Base-by-base conservation (phyloP, 1,284 basidiomycete species). In the Puccinia horiana region DNA sequence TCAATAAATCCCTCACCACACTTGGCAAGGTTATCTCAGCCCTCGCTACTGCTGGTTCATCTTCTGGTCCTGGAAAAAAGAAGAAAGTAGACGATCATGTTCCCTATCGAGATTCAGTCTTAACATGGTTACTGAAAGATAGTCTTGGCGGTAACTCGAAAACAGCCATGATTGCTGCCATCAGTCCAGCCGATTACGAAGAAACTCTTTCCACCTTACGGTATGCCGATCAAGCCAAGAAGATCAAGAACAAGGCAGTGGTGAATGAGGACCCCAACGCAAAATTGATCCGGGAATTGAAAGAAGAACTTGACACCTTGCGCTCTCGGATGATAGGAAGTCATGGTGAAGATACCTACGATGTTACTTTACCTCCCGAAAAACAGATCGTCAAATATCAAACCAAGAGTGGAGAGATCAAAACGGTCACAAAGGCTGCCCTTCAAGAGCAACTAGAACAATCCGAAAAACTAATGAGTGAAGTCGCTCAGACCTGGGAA, bases 231-330 rank as follows among this genome's bases (percentile, higher is more conserved):
- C 86, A 90, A 86, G 96, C 96, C 37, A 99, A 99, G 92, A 97
- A 96, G 91, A 99, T 99, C 89, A 97, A 96, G 92, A 99, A 98
- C 88, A 97, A 98, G 89, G 96, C 96, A 23, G 91, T 98, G 76
- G 94, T 99, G 85, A 99, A 99, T 88, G 96, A 99, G 88, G 96
- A 99, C 90, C 96, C 97, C 26, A 99, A 98, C 86, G 96, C 96
- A 86, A 98, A 95, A 89, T 92, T 98, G 81, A 96, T 98, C 80
- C 93, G 96, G 76, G 96, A 98, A 88, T 92, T 98, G 86, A 98
- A 98, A 88, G 96, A 98, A 88, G 97, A 99, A 88, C 89, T 99
- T 69, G 94, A 97, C 32, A 84, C 86, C 61, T 85, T 88, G 1
- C 86, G 87, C 16, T 69, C 77, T 29, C 83, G 86, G 6, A 84